Evolutionary conservation across 2,329 filamentous ascomycete species (phyloP).

Genomic region (Pezizomycotina sp.): DNA sequence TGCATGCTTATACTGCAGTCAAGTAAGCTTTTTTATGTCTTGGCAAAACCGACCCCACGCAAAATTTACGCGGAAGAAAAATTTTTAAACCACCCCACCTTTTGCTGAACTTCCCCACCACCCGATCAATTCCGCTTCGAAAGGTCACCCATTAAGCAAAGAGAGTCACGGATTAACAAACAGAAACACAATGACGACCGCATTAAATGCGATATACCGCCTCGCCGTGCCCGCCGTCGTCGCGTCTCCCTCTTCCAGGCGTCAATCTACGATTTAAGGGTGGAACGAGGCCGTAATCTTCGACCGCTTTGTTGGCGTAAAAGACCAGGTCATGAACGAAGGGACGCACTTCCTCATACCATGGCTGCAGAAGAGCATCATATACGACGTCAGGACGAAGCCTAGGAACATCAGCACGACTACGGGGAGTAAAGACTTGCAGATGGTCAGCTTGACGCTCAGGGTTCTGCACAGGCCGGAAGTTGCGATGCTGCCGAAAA

Average conservation of each 20-base stretch:
- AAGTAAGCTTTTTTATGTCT: no score
- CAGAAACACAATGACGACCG: slow-evolving; percentile 33
- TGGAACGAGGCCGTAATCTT: slow-evolving; percentile 90
- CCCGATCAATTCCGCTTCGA: no score
- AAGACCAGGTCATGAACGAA: slow-evolving; percentile 82
- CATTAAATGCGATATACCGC: slow-evolving; percentile 46
- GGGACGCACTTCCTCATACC: slow-evolving; percentile 93
- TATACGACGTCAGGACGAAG: slow-evolving; percentile 95
- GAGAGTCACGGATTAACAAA: slow-evolving; percentile 9
- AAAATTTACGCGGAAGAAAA: no score
- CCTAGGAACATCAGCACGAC: slow-evolving; percentile 95
- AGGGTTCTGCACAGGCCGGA: slow-evolving; percentile 89
- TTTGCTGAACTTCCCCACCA: no score
- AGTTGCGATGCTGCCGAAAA: slow-evolving; percentile 81
- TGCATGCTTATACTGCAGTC: no score
- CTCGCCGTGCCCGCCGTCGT: slow-evolving; percentile 57
- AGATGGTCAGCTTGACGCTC: slow-evolving; percentile 98
- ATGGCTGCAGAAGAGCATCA: slow-evolving; percentile 85
- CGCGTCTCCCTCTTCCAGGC: slow-evolving; percentile 50
- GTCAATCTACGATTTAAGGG: slow-evolving; percentile 92
- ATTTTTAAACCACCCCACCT: no score
- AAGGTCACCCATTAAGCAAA: neutral
- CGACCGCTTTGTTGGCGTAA: slow-evolving; percentile 79
- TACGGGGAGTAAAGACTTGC: slow-evolving; percentile 94
- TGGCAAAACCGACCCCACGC: no score